These are phyloP conservation scores for Eimeria sp. DNA, from an alignment of 169 alveolate species.

Conservation along the genomic window DNA sequence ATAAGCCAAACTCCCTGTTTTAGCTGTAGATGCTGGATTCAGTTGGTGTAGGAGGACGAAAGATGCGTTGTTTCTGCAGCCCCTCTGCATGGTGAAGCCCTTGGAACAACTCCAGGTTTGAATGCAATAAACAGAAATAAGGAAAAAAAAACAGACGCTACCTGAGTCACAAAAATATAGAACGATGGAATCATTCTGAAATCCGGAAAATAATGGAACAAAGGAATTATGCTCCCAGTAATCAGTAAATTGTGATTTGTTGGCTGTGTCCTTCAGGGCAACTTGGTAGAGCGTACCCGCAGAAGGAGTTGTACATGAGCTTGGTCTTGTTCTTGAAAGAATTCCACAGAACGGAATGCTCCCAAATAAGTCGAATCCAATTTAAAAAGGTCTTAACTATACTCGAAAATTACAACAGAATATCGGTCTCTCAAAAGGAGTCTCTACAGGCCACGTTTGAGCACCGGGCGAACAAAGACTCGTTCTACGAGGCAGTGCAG, in stretches of 20 bases:
- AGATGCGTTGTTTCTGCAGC: constrained; percentile 38
- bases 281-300: constrained; percentile 40
- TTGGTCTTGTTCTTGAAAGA: constrained; percentile 30
- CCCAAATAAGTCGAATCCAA: constrained; percentile 35
- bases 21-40: background rate
- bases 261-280: constrained; percentile 35
- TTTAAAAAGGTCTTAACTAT: constrained; percentile 23
- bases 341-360: constrained; percentile 6
- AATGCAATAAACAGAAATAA: background rate
- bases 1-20: background rate
- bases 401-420: constrained; percentile 8
- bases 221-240: background rate
- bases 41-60: background rate
- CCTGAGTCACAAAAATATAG: background rate
- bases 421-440: background rate
- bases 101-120: constrained; percentile 64
- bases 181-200: background rate
- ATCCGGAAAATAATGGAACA: background rate
- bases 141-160: background rate
- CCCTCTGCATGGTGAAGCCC: constrained; percentile 18
- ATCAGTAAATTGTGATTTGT: background rate
- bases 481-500: constrained; percentile 31
- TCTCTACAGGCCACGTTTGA: constrained; percentile 58
- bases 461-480: background rate
- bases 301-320: constrained; percentile 49